These are phyloP conservation scores for Aureobasidium subglaciale DNA, from an alignment of 2,329 filamentous ascomycete species.

Conservation along the genomic window DNA sequence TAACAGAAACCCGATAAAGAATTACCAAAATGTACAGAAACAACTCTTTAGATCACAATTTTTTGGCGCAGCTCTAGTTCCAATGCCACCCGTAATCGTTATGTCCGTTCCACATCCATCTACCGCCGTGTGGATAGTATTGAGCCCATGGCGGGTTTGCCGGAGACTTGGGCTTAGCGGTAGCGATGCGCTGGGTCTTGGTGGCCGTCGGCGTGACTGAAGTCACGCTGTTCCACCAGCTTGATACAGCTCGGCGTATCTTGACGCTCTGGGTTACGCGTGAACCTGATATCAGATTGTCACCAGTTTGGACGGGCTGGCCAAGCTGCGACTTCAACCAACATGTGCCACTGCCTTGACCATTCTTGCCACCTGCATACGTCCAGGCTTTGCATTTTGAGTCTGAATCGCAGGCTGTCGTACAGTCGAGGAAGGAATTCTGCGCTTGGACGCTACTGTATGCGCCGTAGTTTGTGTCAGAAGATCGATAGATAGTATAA, in stretches of 20 bases:
- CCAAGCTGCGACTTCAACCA: slow-evolving; percentile 18
- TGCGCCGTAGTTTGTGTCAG: slow-evolving; percentile 14
- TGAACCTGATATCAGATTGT: slow-evolving; percentile 9
- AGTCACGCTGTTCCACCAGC: slow-evolving; percentile 2
- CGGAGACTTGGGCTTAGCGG: background rate
- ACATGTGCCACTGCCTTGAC: slow-evolving; percentile 13
- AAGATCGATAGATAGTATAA: slow-evolving; percentile 14
- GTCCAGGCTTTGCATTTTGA: slow-evolving; percentile 18
- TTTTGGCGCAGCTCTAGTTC: background rate
- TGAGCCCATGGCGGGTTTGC: background rate
- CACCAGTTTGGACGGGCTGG: background rate
- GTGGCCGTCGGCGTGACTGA: background rate
- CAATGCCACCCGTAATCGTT: background rate
- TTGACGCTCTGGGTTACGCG: background rate
- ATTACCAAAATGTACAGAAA: background rate
- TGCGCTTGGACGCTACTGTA: slow-evolving; percentile 12
- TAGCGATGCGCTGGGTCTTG: background rate
- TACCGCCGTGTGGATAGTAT: background rate
- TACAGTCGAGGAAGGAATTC: slow-evolving; percentile 17
- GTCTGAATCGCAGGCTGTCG: slow-evolving; percentile 15
- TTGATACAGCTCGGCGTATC: slow-evolving; percentile 1
- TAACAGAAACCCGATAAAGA: too few species aligned
- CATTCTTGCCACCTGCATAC: slow-evolving; percentile 16
- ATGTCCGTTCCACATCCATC: slow-evolving; percentile 12
- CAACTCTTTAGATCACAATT: too few species aligned